A percentile compares a stretch with the other conserved stretches of the same genome.
Conservation (phyloP, 345 rosid genomes). For the Dipteronia sinensis region DNA sequence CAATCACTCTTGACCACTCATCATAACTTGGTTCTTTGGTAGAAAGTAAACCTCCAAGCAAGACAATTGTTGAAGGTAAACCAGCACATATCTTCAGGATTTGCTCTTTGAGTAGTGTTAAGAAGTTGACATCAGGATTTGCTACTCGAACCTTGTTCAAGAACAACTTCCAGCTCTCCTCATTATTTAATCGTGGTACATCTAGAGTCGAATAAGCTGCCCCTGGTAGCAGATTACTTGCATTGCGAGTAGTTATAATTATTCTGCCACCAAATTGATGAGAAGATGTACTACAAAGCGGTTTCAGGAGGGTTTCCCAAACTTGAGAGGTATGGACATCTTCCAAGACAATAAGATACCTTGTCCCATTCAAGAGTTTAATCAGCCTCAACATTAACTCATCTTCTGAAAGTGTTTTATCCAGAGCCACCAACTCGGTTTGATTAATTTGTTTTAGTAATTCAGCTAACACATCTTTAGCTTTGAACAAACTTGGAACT, state of each 20-base stretch:
- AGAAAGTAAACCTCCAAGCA: conserved; percentile 4
- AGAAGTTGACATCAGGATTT: neutral
- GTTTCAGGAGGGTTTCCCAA: neutral
- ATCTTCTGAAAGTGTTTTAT: neutral
- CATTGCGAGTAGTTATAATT: neutral
- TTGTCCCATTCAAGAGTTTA: neutral
- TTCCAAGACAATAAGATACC: conserved; percentile 21
- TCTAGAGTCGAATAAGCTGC: neutral
- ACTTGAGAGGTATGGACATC: neutral
- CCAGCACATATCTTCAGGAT: neutral
- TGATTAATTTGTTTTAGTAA: too few species aligned
- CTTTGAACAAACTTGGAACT: too few species aligned
- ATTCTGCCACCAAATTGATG: neutral
- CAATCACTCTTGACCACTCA: conserved; percentile 19
- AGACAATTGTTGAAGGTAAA: neutral
- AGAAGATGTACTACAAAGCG: neutral
- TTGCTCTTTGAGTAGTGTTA: conserved; percentile 16
- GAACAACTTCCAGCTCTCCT: neutral
- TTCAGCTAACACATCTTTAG: too few species aligned
- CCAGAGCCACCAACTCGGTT: neutral
- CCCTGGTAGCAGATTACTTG: neutral
- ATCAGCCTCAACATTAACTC: neutral
- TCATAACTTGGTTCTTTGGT: neutral
- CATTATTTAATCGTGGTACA: neutral
- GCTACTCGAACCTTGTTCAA: neutral